Percentiles rank a stretch among this genome's conserved stretches.
Evolutionary conservation across 805 yeast genomes (phyloP).

Genomic region (Huiozyma sinensis): DNA sequence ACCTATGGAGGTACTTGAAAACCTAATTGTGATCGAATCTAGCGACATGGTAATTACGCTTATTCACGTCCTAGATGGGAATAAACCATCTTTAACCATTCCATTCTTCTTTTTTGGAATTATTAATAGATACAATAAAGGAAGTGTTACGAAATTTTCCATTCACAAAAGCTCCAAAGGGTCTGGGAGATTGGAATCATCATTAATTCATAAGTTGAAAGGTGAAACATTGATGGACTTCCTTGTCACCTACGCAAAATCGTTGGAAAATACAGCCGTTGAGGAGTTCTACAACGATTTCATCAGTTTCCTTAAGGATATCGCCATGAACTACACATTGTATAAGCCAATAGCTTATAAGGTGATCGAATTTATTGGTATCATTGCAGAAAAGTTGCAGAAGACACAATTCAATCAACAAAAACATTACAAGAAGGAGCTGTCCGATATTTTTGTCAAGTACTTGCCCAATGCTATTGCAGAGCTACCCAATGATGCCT

Average conservation of each 20-base stretch:
- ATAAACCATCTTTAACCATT: conserved; percentile 63
- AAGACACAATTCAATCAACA: conserved; percentile 52
- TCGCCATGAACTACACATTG: conserved; percentile 34
- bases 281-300: conserved; percentile 67
- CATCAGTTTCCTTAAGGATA: conserved; percentile 49
- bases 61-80: conserved; percentile 70
- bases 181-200: conserved; percentile 28
- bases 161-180: conserved; percentile 3
- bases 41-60: conserved; percentile 21
- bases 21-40: conserved; percentile 36
- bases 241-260: conserved; percentile 47
- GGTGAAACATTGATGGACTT: conserved; percentile 40
- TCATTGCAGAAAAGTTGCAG: conserved; percentile 47
- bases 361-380: conserved; percentile 40
- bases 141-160: conserved; percentile 15
- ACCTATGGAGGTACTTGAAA: conserved; percentile 62
- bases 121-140: conserved; percentile 18
- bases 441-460: conserved; percentile 34
- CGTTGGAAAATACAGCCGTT: conserved; percentile 64
- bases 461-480: conserved; percentile 25
- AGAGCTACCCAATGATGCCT: conserved; percentile 13
- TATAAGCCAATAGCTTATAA: conserved; percentile 44
- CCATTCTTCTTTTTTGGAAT: conserved; percentile 48
- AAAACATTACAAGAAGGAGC: conserved; percentile 47
- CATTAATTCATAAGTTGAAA: conserved; percentile 37